Evolutionary conservation across 2,329 filamentous ascomycete genomes (phyloP).

Genomic region (Aspergillus piperis): DNA sequence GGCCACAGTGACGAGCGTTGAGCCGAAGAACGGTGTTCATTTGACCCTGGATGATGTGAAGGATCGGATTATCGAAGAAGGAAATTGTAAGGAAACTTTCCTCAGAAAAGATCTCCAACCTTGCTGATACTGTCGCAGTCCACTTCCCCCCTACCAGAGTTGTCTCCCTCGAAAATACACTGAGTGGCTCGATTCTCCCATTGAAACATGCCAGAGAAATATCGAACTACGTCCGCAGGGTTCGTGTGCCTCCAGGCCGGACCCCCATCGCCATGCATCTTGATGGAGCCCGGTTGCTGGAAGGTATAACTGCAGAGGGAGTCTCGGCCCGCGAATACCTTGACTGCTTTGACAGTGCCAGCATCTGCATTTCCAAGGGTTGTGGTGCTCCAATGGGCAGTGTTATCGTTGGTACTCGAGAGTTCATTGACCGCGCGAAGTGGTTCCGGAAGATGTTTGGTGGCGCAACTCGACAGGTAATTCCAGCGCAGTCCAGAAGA

Average conservation of each 20-base stretch:
- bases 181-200: slow-evolving; percentile 31
- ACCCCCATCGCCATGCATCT: slow-evolving; percentile 32
- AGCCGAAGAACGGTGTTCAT: slow-evolving; percentile 36
- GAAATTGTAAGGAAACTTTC: slow-evolving; percentile 3
- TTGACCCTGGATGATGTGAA: slow-evolving; percentile 39
- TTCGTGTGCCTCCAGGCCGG: slow-evolving; percentile 25
- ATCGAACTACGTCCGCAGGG: slow-evolving; percentile 29
- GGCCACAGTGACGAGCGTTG: slow-evolving; percentile 32
- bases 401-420: slow-evolving; percentile 30
- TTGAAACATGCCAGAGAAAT: slow-evolving; percentile 32
- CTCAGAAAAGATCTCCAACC: rapidly evolving
- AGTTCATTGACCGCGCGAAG: slow-evolving; percentile 31
- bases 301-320: slow-evolving; percentile 24
- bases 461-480: slow-evolving; percentile 34
- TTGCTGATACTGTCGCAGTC: not conserved
- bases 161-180: slow-evolving; percentile 33
- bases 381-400: slow-evolving; percentile 37
- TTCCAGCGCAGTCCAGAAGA: not conserved
- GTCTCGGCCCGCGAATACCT: slow-evolving; percentile 32
- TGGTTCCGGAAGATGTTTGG: slow-evolving; percentile 37
- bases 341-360: slow-evolving; percentile 35
- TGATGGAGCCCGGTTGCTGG: slow-evolving; percentile 33
- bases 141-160: slow-evolving; percentile 11
- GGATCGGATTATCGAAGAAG: slow-evolving; percentile 29
- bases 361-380: slow-evolving; percentile 37